Base-by-base conservation (phyloP, 2,329 filamentous ascomycete species). In the Cordyceps militaris region DNA sequence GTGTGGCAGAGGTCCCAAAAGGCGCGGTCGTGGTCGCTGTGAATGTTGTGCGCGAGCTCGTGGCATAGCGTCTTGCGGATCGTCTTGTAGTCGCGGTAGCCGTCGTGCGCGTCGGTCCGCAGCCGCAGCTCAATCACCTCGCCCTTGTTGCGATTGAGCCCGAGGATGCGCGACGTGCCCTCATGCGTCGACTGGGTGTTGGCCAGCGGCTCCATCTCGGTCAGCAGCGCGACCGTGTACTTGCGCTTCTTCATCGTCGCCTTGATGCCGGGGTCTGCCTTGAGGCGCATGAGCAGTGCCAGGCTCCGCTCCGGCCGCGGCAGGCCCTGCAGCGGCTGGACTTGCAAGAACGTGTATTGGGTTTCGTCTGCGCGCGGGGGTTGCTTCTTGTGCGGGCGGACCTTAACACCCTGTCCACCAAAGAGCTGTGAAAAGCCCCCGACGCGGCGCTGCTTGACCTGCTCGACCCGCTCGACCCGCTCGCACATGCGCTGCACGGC, bases 11-110 rank as follows among this genome's bases (percentile, higher is more conserved):
- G 71, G 55, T 91, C 83, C 93, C 94, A 97, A 67, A 99, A 99
- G 48, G 88, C 76, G 19, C 84, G 78, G 71, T 97, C 91, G 70
- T 99, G 94, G 0, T 88, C 84, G 0, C 88, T 79, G 73, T 88
- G 87, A 10, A 96, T 89, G 66, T 96, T 97, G 72, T 99, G 94
- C 63, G 92, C 87, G 19, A 99, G 78, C 75, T 99, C 94, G 74
- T 99, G 94, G 68, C 93, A 97, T 13, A 99, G 77, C 47, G 94
- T 97, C 64, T 89, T 89, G 53, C 94, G 83, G 50, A 99, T 95
- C 0, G 88, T 92, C 65, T 87, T 87, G 74, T 97, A 99, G 69
- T 97, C 91, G 38, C 94, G 78, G 67, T 96, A 97, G 1, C 94
- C 94, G 70, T 96, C 91, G 69, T 94, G 91, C 3, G 89, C 89